Base-by-base conservation (phyloP, 2,329 filamentous ascomycete species). In the Colletotrichum lentis region DNA sequence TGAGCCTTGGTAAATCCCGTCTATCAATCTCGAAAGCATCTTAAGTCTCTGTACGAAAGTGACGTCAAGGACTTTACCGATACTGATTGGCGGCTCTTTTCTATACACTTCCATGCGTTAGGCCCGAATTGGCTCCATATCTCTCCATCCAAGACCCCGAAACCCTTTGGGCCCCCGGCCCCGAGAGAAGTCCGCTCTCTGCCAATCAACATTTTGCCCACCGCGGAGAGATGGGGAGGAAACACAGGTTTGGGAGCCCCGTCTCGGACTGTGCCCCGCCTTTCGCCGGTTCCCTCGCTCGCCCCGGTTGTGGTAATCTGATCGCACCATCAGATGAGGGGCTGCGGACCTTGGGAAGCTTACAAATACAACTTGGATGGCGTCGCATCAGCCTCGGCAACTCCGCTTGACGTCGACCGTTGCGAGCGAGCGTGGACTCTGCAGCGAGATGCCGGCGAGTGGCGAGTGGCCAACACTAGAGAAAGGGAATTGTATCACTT, bases 41-140 rank as follows among this genome's bases (percentile, higher is more conserved):
- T n/a, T n/a, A 1, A 5, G 35, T 16, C 22, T 37, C 11, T 22
- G n/a, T n/a, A 24, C 1, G 5, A n/a, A 14, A 16, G 60, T 67
- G 64, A 67, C 64, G 60, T 67, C 61, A 67, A 67, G 55, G 60
- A 67, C 54, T 64, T 31, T 20, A 2, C 12, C n/a, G 47, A 43
- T 16, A 11, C 31, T 24, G 31, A 41, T 2, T 35, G 6, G 31
- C 11, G 5, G 11, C 27, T 37, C 27, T 53, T 31, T 56, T 60
- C 54, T 56, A 54, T 39, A 55, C 47, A 60, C 27, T 65, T 60
- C 55, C 35, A 68, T 14, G 39, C 53, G 39, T 5, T 43, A 12
- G 7, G 1, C 24, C 43, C 11, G 18, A 27, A 5, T 31, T 35
- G 14, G 54, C 50, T 55, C 55, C 24, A 55, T 65, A 31, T 22